A percentile compares a stretch with the other conserved stretches of the same genome.
Conservation (phyloP, 2,329 filamentous ascomycete genomes). For the Ophiostoma australiae region DNA sequence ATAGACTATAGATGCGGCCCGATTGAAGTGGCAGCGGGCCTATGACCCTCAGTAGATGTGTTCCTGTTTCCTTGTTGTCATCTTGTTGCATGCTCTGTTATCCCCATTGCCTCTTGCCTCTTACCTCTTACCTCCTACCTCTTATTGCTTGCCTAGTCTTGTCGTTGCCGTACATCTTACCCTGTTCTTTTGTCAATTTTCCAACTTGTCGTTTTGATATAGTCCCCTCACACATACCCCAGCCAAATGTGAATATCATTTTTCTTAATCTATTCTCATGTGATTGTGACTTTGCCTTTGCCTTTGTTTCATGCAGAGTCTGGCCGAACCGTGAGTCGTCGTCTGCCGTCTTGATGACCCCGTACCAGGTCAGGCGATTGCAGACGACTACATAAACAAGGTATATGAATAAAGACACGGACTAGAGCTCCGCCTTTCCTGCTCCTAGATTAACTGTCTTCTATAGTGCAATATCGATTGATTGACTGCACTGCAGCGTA, state of each 20-base stretch:
- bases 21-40: not conserved
- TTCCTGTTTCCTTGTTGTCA: not conserved
- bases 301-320: not conserved
- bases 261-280: not conserved
- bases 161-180: not conserved
- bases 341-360: not conserved
- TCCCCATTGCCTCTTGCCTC: not conserved
- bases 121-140: not conserved
- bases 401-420: not conserved
- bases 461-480: not conserved
- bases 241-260: constrained; percentile 13
- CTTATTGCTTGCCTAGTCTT: not conserved
- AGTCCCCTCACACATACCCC: constrained; percentile 2
- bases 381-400: not conserved
- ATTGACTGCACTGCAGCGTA: not conserved
- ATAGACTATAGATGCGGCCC: not conserved
- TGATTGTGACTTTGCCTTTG: not conserved
- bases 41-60: not conserved
- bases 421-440: not conserved
- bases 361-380: not conserved
- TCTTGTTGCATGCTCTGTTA: not conserved
- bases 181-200: not conserved
- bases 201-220: not conserved
- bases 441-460: not conserved
- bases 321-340: not conserved